Conservation (phyloP, 352 stramenopile genomes). For the Globisporangium cystogenes region DNA sequence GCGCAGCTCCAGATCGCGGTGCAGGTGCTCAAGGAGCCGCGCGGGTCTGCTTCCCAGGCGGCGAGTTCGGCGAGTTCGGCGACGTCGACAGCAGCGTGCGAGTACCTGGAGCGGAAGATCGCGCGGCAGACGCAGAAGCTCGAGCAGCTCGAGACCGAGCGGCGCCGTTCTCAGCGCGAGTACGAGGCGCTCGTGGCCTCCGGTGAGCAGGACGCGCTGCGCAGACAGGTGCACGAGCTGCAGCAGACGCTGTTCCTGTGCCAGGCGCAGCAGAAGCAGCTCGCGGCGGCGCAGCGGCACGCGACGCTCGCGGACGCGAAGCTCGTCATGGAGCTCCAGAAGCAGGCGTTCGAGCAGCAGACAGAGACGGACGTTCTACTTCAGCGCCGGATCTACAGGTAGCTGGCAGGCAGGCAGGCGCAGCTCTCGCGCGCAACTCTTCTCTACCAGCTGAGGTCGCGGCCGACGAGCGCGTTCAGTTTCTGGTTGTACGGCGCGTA, state of each 20-base stretch:
- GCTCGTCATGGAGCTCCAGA: conserved; percentile 27
- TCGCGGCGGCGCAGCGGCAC: conserved; percentile 30
- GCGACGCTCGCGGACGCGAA: conserved; percentile 25
- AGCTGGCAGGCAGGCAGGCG: not conserved
- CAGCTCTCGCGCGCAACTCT: not conserved
- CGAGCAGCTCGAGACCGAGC: conserved; percentile 25
- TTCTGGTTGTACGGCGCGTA: conserved; percentile 84
- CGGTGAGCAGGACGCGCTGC: conserved; percentile 45
- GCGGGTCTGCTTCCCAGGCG: not conserved
- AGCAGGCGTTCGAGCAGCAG: conserved; percentile 43
- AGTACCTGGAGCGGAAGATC: conserved; percentile 49
- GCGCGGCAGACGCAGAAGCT: conserved; percentile 35
- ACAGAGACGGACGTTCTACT: conserved; percentile 62
- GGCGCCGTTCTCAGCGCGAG: conserved; percentile 19
- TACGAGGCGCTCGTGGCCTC: conserved; percentile 34
- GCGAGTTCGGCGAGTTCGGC: conserved; percentile 2
- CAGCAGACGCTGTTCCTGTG: conserved; percentile 68
- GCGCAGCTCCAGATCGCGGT: conserved; percentile 48
- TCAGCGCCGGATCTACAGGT: conserved; percentile 29
- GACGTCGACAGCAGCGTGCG: conserved; percentile 19
- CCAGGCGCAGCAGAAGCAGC: conserved; percentile 42
- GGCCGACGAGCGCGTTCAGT: conserved; percentile 57
- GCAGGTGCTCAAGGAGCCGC: conserved; percentile 29
- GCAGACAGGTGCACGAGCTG: conserved; percentile 53
- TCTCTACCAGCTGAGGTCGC: conserved; percentile 50